Evolutionary conservation across 306 rosid genomes (phyloP).

Genomic region (Cicer yamashitae): DNA sequence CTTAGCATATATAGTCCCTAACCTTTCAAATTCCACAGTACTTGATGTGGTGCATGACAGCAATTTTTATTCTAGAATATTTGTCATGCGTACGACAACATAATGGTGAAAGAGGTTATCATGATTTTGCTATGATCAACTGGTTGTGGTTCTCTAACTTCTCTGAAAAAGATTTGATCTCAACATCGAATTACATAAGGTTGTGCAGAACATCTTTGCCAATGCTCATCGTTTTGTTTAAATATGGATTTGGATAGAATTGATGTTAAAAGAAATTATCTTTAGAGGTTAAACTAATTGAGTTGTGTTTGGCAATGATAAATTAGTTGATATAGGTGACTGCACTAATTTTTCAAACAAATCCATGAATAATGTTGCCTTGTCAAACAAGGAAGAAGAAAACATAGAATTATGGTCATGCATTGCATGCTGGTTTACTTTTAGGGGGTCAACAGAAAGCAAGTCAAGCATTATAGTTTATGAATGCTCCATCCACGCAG

Average conservation of each 20-base stretch:
- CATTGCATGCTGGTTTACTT: conserved; percentile 41
- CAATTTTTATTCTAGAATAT: neutral
- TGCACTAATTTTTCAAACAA: too few relatives aligned
- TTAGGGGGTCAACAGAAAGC: conserved; percentile 26
- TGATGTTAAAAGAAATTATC: too few relatives aligned
- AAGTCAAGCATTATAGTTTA: conserved; percentile 24
- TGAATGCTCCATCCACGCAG: conserved; percentile 33
- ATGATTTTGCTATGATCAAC: neutral
- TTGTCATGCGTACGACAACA: neutral
- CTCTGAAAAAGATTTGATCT: conserved; percentile 41
- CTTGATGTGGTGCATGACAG: neutral
- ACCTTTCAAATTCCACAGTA: neutral
- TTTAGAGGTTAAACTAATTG: too few relatives aligned
- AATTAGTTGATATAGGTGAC: too few relatives aligned
- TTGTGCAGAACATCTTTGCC: conserved; percentile 42
- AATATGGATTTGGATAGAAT: too few relatives aligned
- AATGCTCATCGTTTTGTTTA: neutral
- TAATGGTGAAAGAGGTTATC: neutral
- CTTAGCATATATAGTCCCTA: neutral
- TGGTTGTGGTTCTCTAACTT: too few relatives aligned
- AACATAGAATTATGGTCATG: neutral
- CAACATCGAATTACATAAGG: conserved; percentile 67
- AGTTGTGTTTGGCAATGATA: too few relatives aligned
- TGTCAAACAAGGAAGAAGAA: neutral
- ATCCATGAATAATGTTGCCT: neutral